Conservation (phyloP, 2,329 filamentous ascomycete species). For the Pseudogymnoascus sp. region DNA sequence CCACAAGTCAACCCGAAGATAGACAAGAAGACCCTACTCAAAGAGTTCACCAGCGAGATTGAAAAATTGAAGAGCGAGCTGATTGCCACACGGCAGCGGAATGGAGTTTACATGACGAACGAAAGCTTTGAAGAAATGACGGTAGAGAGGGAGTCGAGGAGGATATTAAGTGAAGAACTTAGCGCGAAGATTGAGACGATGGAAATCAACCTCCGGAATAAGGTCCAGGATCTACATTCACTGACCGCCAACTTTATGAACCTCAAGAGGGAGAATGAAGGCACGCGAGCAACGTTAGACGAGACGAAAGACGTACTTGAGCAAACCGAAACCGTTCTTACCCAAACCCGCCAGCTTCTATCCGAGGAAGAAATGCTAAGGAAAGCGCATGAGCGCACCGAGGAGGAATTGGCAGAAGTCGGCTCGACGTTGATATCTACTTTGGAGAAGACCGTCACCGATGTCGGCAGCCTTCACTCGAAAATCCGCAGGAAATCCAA, state of each 20-base stretch:
- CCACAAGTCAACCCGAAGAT: slow-evolving; percentile 89
- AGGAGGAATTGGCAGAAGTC: slow-evolving; percentile 66
- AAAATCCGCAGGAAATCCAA: slow-evolving; percentile 84
- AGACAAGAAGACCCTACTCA: slow-evolving; percentile 86
- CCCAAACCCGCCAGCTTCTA: slow-evolving; percentile 68
- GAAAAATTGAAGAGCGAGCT: slow-evolving; percentile 92
- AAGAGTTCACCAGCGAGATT: slow-evolving; percentile 86
- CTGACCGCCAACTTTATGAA: slow-evolving; percentile 82
- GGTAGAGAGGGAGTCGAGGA: slow-evolving; percentile 82
- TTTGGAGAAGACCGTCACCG: slow-evolving; percentile 68
- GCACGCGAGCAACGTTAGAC: slow-evolving; percentile 64
- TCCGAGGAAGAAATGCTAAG: slow-evolving; percentile 74
- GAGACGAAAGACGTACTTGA: slow-evolving; percentile 76
- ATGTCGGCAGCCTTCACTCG: slow-evolving; percentile 74
- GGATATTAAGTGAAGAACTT: slow-evolving; percentile 89
- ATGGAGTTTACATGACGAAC: slow-evolving; percentile 88
- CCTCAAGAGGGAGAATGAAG: slow-evolving; percentile 84
- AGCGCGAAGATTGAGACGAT: slow-evolving; percentile 86
- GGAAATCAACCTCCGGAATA: slow-evolving; percentile 84
- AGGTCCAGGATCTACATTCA: slow-evolving; percentile 84
- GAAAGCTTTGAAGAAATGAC: slow-evolving; percentile 88
- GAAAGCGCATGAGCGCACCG: slow-evolving; percentile 80
- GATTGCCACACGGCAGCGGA: slow-evolving; percentile 85
- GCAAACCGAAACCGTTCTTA: slow-evolving; percentile 79
- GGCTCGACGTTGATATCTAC: slow-evolving; percentile 73